Conservation (phyloP, 2,329 filamentous ascomycete genomes). For the Piedraia hortae region DNA sequence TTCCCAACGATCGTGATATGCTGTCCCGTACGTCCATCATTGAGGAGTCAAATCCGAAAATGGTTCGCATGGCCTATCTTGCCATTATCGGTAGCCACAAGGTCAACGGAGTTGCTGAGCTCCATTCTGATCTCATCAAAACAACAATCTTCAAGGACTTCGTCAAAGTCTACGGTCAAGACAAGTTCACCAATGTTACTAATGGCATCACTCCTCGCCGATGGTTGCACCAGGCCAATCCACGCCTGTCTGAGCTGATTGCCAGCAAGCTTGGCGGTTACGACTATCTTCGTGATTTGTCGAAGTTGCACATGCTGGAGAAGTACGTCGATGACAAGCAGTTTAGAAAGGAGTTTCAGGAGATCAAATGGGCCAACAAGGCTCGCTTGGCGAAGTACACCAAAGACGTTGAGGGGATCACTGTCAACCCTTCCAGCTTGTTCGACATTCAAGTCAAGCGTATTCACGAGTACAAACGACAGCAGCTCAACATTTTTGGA, state of each 20-base stretch:
- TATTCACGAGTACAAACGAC: slow-evolving; percentile 93
- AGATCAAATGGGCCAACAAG: slow-evolving; percentile 95
- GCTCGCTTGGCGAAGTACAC: slow-evolving; percentile 76
- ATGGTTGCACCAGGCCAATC: slow-evolving; percentile 96
- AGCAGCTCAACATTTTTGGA: slow-evolving; percentile 96
- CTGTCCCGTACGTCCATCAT: slow-evolving; percentile 81
- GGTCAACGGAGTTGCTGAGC: slow-evolving; percentile 90
- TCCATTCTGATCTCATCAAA: slow-evolving; percentile 94
- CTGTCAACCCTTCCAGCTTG: slow-evolving; percentile 61
- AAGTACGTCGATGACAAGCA: slow-evolving; percentile 56
- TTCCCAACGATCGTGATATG: slow-evolving; percentile 71
- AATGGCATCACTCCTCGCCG: slow-evolving; percentile 90
- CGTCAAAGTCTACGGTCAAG: slow-evolving; percentile 73
- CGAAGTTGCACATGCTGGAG: slow-evolving; percentile 62
- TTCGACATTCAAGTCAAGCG: slow-evolving; percentile 98
- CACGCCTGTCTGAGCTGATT: slow-evolving; percentile 71
- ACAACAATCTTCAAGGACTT: slow-evolving; percentile 99
- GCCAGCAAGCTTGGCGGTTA: slow-evolving; percentile 63
- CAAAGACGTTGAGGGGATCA: slow-evolving; percentile 49
- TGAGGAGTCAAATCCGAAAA: slow-evolving; percentile 87
- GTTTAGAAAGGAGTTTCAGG: slow-evolving; percentile 83
- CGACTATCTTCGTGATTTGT: slow-evolving; percentile 75
- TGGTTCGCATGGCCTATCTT: slow-evolving; percentile 90
- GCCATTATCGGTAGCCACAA: slow-evolving; percentile 96
- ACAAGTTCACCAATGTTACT: slow-evolving; percentile 97